phyloP scores from a whole-genome alignment of 106 monocot genomes.

The Cymbidium sinense region DNA sequence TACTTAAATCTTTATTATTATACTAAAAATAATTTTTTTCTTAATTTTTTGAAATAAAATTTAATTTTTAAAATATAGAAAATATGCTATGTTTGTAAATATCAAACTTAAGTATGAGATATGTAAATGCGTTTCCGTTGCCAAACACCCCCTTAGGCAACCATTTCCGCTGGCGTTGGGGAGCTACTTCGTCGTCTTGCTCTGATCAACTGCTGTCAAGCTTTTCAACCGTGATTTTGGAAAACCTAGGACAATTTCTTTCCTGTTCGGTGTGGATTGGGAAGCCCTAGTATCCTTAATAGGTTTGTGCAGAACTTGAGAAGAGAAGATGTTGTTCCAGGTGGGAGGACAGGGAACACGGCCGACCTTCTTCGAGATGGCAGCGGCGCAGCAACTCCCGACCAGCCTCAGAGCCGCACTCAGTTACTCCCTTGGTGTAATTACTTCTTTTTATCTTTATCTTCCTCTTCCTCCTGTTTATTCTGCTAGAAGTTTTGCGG shows the following conservation, averaged over 20 bases:
- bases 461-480: not conserved
- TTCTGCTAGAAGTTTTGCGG: not conserved
- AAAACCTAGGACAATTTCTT: not conserved
- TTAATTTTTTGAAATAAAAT: no score
- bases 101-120: no score
- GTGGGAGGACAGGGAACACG: slow-evolving; percentile 92
- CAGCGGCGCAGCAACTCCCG: slow-evolving; percentile 95
- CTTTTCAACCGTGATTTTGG: not conserved
- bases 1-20: no score
- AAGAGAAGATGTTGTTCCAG: slow-evolving; percentile 63
- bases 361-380: slow-evolving; percentile 99
- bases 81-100: no score
- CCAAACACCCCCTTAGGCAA: no score
- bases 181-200: not conserved
- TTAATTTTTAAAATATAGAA: no score
- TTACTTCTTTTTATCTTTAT: not conserved
- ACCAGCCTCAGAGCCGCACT: slow-evolving; percentile 86
- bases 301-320: not conserved
- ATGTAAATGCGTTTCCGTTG: no score
- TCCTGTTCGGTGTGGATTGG: not conserved
- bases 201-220: not conserved
- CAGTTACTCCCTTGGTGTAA: slow-evolving; percentile 85
- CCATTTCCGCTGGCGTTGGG: no score
- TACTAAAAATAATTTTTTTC: no score
- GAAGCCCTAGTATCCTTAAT: not conserved